These are phyloP conservation scores for Neonothopanus nambi DNA, from an alignment of 1,284 basidiomycete genomes.

Conservation along the genomic window DNA sequence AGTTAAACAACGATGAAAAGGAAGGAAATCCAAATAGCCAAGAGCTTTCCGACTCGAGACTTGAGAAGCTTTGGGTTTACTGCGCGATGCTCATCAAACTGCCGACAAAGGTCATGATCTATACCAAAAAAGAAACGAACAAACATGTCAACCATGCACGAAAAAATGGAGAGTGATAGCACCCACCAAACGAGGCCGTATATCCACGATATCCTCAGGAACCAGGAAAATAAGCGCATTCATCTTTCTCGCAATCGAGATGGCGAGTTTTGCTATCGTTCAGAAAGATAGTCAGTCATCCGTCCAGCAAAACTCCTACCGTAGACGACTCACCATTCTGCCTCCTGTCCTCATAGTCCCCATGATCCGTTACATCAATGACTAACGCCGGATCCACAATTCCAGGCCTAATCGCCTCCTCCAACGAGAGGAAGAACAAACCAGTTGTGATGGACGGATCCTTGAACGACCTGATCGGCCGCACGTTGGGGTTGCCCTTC, in stretches of 20 bases:
- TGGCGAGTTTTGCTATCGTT: conserved; percentile 85
- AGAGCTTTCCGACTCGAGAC: too few species aligned
- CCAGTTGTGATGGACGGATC: conserved; percentile 90
- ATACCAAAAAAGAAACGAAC: too few species aligned
- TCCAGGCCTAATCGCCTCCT: conserved; percentile 90
- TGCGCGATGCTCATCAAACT: conserved; percentile 65
- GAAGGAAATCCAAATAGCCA: too few species aligned
- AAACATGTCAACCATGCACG: not conserved
- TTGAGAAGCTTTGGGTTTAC: not conserved
- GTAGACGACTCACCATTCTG: conserved; percentile 76
- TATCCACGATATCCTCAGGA: conserved; percentile 93
- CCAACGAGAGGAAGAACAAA: conserved; percentile 91
- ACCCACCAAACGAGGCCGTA: conserved; percentile 80
- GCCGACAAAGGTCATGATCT: conserved; percentile 75
- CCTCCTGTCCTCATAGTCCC: conserved; percentile 86
- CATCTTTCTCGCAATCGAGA: conserved; percentile 97
- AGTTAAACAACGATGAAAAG: too few species aligned
- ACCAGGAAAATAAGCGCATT: conserved; percentile 97
- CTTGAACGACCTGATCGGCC: conserved; percentile 88
- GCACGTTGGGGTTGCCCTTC: conserved; percentile 64
- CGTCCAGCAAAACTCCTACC: too few species aligned
- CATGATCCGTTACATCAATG: conserved; percentile 58
- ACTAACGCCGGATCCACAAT: conserved; percentile 93
- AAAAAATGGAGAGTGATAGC: not conserved
- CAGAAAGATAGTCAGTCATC: not conserved